Conservation (phyloP, 805 yeast species). For the Cyberlindnera nakhonratchasimensis region DNA sequence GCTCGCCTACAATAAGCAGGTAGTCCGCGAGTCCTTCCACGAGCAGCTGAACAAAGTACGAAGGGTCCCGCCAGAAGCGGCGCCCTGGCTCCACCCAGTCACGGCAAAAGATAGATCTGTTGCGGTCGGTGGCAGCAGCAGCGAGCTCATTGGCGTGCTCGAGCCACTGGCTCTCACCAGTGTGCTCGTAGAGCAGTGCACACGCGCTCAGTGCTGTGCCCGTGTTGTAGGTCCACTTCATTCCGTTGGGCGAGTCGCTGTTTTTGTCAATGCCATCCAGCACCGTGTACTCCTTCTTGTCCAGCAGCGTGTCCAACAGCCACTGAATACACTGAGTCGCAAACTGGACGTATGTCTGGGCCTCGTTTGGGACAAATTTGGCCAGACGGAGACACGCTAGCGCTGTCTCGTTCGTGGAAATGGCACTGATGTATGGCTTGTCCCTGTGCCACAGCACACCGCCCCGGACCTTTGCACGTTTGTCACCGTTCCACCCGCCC, state of each 20-base stretch:
- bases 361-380: conserved; percentile 47
- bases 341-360: conserved; percentile 46
- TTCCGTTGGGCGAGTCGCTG: conserved; percentile 41
- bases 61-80: conserved; percentile 62
- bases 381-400: conserved; percentile 57
- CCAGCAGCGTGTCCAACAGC: conserved; percentile 50
- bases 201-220: conserved; percentile 62
- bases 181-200: conserved; percentile 45
- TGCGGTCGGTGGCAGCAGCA: conserved; percentile 54
- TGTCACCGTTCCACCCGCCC: conserved; percentile 53
- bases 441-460: conserved; percentile 68
- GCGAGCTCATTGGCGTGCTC: conserved; percentile 35
- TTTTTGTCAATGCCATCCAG: conserved; percentile 52
- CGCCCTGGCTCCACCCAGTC: conserved; percentile 45
- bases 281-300: conserved; percentile 51
- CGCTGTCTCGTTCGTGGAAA: conserved; percentile 67
- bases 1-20: conserved; percentile 44
- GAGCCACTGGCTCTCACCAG: conserved; percentile 50
- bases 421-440: conserved; percentile 57
- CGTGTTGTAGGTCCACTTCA: conserved; percentile 65
- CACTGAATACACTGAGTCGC: conserved; percentile 60
- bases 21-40: conserved; percentile 70
- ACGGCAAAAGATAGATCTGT: conserved; percentile 57
- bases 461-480: conserved; percentile 35
- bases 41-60: conserved; percentile 60